Conservation (phyloP, 768 basidiomycete genomes). For the Xanthoconium purpureum region DNA sequence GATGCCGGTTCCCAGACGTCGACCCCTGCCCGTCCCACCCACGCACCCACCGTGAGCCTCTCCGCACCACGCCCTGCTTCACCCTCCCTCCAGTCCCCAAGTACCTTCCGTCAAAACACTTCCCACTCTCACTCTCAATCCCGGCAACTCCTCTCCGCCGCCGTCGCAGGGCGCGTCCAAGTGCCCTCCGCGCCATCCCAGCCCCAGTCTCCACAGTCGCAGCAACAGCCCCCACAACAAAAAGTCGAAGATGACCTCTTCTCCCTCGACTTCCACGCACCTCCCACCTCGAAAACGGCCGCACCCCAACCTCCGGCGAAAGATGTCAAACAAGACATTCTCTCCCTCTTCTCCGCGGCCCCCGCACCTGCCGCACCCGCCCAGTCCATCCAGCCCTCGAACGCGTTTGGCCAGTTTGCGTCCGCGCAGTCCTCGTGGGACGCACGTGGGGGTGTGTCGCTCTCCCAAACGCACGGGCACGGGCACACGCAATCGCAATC, state of each 20-base stretch:
- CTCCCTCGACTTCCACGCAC: conserved; percentile 80
- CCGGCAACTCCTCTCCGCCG: conserved; percentile 27
- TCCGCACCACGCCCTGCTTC: conserved; percentile 30
- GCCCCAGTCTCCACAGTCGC: conserved; percentile 13
- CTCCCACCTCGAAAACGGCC: conserved; percentile 31
- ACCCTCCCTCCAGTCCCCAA: conserved; percentile 25
- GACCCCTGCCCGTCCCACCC: background rate
- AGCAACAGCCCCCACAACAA: conserved; percentile 28
- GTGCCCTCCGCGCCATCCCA: conserved; percentile 2
- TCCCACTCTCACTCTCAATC: conserved; percentile 19
- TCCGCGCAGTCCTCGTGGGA: conserved; percentile 29
- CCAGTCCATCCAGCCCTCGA: conserved; percentile 22
- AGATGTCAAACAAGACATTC: conserved; percentile 80
- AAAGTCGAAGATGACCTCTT: conserved; percentile 66
- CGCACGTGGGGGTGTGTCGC: conserved; percentile 6
- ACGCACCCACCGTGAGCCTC: conserved; percentile 15
- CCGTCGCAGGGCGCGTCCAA: conserved; percentile 39
- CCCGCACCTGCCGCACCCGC: conserved; percentile 28
- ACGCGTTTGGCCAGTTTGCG: conserved; percentile 38
- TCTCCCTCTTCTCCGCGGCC: conserved; percentile 69
- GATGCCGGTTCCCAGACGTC: conserved; percentile 4
- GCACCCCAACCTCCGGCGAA: conserved; percentile 46
- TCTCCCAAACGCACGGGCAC: background rate
- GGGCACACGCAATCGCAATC: background rate
- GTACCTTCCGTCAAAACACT: conserved; percentile 21